phyloP scores from a whole-genome alignment of 306 rosid genomes.

The Elaeagnus macrophylla region DNA sequence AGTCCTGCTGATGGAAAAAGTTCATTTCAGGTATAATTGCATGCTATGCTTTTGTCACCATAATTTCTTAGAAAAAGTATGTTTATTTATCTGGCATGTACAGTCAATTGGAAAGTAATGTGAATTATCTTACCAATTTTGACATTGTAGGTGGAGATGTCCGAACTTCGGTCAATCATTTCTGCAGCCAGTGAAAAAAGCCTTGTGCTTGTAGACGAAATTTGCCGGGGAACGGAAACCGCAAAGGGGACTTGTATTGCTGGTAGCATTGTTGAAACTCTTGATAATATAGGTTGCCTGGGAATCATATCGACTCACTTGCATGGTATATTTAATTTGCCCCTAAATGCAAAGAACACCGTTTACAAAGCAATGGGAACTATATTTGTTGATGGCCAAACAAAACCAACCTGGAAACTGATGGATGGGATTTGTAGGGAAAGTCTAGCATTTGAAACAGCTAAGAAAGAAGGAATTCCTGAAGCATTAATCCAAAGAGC shows the following conservation, averaged over 20 bases:
- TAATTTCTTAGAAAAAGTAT: no score
- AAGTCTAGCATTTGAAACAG: conserved; percentile 98
- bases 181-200: conserved; percentile 61
- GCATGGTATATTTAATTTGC: conserved; percentile 74
- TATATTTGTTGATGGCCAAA: conserved; percentile 43
- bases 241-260: conserved; percentile 97
- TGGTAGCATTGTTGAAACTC: conserved; percentile 79
- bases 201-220: conserved; percentile 91
- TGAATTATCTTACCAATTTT: conserved; percentile 16
- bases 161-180: conserved; percentile 77
- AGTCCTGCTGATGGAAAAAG: conserved; percentile 97
- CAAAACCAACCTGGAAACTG: conserved; percentile 83
- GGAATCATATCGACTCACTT: conserved; percentile 96
- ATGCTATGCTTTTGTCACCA: conserved; percentile 8
- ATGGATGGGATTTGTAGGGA: conserved; percentile 74
- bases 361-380: conserved; percentile 83
- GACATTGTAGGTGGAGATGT: conserved; percentile 78
- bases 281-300: conserved; percentile 67
- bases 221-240: conserved; percentile 96
- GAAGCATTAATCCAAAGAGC: conserved; percentile 71
- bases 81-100: no score
- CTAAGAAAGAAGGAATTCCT: conserved; percentile 69
- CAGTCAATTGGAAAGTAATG: neutral
- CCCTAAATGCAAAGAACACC: conserved; percentile 52
- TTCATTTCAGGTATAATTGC: conserved; percentile 67